phyloP scores from a whole-genome alignment of 306 rosid genomes.

The Chamaecrista fasciculata region DNA sequence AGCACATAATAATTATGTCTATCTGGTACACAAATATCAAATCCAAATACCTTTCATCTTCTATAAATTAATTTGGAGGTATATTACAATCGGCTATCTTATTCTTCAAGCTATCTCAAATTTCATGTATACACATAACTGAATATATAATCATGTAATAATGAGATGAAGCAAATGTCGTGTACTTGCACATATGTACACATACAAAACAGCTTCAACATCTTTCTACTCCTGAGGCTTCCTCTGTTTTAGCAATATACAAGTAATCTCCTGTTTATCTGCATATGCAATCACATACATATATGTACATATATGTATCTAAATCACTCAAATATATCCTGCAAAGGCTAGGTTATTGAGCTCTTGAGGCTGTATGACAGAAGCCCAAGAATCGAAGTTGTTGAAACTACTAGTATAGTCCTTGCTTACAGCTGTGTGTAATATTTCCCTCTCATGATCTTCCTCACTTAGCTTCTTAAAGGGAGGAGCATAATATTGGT shows the following conservation, averaged over 20 bases:
- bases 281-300: conserved; percentile 6
- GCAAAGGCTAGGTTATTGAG: conserved; percentile 35
- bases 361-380: conserved; percentile 43
- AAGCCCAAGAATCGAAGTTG: conserved; percentile 43
- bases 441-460: conserved; percentile 26
- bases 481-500: conserved; percentile 22
- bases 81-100: conserved; percentile 26
- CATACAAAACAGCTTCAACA: background rate
- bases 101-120: conserved; percentile 23
- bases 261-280: conserved; percentile 18
- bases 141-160: conserved; percentile 9
- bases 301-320: background rate
- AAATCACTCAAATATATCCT: conserved; percentile 23
- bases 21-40: background rate
- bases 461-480: conserved; percentile 34
- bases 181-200: conserved; percentile 22
- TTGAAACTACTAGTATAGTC: conserved; percentile 27
- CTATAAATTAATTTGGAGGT: conserved; percentile 1
- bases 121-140: conserved; percentile 14
- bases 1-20: background rate
- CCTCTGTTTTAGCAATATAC: background rate
- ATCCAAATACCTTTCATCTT: background rate
- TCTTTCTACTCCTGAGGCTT: conserved; percentile 13
- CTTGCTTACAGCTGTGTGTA: conserved; percentile 16
- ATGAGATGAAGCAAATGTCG: conserved; percentile 3